Percentiles rank a stretch among this genome's conserved stretches.
Evolutionary conservation across 495 filamentous ascomycete genomes (phyloP).

Genomic region (Arthonia radiata): DNA sequence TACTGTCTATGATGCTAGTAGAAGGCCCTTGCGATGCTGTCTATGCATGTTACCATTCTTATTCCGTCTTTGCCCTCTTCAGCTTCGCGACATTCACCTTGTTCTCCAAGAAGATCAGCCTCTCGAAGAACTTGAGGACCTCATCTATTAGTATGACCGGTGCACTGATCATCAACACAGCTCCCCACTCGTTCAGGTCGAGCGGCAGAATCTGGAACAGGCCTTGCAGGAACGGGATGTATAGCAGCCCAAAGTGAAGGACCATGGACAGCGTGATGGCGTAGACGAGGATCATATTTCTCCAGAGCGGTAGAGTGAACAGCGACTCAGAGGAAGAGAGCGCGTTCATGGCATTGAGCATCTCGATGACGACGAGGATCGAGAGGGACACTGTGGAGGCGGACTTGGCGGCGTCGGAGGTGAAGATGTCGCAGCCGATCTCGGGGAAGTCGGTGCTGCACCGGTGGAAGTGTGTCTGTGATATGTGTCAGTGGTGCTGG

Average conservation of each 20-base stretch:
- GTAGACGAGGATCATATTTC: conserved; percentile 93
- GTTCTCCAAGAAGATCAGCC: conserved; percentile 22
- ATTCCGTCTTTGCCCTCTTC: conserved; percentile 5
- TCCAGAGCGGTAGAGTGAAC: conserved; percentile 76
- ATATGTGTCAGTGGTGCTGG: conserved; percentile 1
- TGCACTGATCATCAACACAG: conserved; percentile 65
- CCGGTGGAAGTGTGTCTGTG: conserved; percentile 67
- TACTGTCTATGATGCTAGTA: too few relatives aligned
- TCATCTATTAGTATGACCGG: conserved; percentile 98
- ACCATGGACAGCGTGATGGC: conserved; percentile 88
- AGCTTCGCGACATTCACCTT: conserved; percentile 2
- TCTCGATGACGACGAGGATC: conserved; percentile 91
- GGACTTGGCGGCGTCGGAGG: conserved; percentile 65
- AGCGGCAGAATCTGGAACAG: conserved; percentile 84
- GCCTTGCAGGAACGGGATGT: conserved; percentile 67
- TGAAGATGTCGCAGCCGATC: conserved; percentile 88
- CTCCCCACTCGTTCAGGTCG: conserved; percentile 78
- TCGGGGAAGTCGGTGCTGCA: conserved; percentile 71
- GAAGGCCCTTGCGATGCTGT: too few relatives aligned
- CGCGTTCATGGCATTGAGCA: conserved; percentile 99
- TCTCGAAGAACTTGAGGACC: conserved; percentile 57
- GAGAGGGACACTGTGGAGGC: conserved; percentile 89
- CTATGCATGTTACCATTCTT: too few relatives aligned
- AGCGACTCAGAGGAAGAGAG: conserved; percentile 88
- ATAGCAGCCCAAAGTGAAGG: conserved; percentile 83